Base-by-base conservation (phyloP, 164 flowering plant species). In the Aristolochia fimbriata region DNA sequence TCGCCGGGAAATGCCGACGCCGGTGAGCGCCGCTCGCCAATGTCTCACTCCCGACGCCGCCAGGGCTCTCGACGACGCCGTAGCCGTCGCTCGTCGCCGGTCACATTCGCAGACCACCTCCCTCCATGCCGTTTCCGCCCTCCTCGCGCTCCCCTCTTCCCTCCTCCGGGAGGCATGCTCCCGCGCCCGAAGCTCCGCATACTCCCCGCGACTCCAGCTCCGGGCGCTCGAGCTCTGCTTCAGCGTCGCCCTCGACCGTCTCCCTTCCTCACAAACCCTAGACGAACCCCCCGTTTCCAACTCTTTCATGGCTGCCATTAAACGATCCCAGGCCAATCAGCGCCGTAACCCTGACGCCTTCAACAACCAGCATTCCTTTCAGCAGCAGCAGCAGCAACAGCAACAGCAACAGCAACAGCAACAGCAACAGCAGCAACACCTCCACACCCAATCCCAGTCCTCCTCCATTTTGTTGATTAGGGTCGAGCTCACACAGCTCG, bases 271-370 rank as follows among this genome's bases (percentile, higher is more conserved):
- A 1, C 79, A 77, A 21, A 16, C 56, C 43, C 47, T 15, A 1
- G 76, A 69, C 21, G 82, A 73, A 17, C 96, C 93, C 13, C 93
- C 93, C 4, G 63, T 90, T 0, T 87, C 97, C 25, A 90, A 90
- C 62, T 85, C 97, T 0, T 78, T 90, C 45, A 85, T 87, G 97
- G 97, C 97, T 10, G 97, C 97, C 22, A 82, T 91, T 50, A 83
- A 82, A 57, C 75, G 96, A 17, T 82, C 96, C 9, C 97, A 90
- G 61, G 97, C 95, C 2, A 82, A 74, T 23, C 97, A 90, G 73
- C 57, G 87, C 43, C 55, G 97, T 13, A 79, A 81, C 49, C 89
- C 92, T 0, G 92, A 83, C 4, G 71, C 52, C 21, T 46, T 30
- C 49, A 83, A 78, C 21, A 15, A 15, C 63, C 74, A 71, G 4